These are phyloP conservation scores for Xerocomellus chrysenteron DNA, from an alignment of 768 basidiomycete species.

Conservation along the genomic window DNA sequence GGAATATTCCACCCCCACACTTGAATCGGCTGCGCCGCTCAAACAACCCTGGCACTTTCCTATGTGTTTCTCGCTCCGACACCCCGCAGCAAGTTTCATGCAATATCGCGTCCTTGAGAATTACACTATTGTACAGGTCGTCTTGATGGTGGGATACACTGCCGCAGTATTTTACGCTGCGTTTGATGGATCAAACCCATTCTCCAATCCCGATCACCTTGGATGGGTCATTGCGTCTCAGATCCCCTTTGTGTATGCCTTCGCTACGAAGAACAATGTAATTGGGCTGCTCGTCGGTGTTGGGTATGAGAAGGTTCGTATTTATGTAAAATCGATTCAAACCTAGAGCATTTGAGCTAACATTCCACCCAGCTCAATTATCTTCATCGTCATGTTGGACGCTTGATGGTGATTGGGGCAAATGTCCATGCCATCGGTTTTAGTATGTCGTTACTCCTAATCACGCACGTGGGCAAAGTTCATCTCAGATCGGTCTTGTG, in stretches of 20 bases:
- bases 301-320: conserved; percentile 64
- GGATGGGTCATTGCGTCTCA: conserved; percentile 63
- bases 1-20: neutral
- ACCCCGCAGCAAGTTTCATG: conserved; percentile 42
- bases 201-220: conserved; percentile 46
- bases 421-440: conserved; percentile 60
- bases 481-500: neutral
- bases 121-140: conserved; percentile 49
- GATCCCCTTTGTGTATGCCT: conserved; percentile 60
- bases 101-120: conserved; percentile 43
- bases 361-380: conserved; percentile 59
- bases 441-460: conserved; percentile 37
- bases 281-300: conserved; percentile 55
- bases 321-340: neutral
- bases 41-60: conserved; percentile 32
- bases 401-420: conserved; percentile 53
- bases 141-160: conserved; percentile 49
- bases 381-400: conserved; percentile 69
- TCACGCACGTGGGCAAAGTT: neutral
- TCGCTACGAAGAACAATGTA: conserved; percentile 70
- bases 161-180: conserved; percentile 44
- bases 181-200: conserved; percentile 51
- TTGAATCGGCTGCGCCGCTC: neutral
- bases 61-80: conserved; percentile 41
- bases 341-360: neutral